Evolutionary conservation across 2,329 filamentous ascomycete genomes (phyloP).

Genomic region (Colletotrichum sp.): DNA sequence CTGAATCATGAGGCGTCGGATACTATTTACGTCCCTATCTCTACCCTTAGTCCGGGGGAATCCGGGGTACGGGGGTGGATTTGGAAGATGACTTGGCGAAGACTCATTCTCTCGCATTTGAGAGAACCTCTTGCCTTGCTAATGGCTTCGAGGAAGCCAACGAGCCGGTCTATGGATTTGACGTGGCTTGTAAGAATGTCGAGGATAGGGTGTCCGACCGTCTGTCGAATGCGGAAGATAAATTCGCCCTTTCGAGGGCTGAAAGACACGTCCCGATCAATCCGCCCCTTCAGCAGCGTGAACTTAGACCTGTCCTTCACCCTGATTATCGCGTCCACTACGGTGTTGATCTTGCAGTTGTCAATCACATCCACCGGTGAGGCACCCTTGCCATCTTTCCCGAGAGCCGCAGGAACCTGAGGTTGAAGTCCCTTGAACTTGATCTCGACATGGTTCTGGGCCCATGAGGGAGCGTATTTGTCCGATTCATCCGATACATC

Average conservation of each 20-base stretch:
- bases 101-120: slow-evolving; percentile 61
- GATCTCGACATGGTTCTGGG: slow-evolving; percentile 62
- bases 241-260: slow-evolving; percentile 65
- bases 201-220: slow-evolving; percentile 64
- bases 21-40: slow-evolving; percentile 12
- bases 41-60: background rate
- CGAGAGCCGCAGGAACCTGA: slow-evolving; percentile 11
- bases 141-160: slow-evolving; percentile 72
- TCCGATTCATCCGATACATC: slow-evolving; percentile 26
- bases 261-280: slow-evolving; percentile 69
- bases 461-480: slow-evolving; percentile 49
- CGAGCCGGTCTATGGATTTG: slow-evolving; percentile 71
- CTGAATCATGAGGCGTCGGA: slow-evolving; percentile 15
- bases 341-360: slow-evolving; percentile 1
- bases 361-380: background rate
- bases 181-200: slow-evolving; percentile 64
- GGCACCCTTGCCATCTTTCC: background rate
- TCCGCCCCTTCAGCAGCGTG: slow-evolving; percentile 55
- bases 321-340: slow-evolving; percentile 55
- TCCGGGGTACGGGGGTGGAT: background rate
- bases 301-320: slow-evolving; percentile 61
- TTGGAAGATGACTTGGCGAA: slow-evolving; percentile 67
- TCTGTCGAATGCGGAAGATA: slow-evolving; percentile 62
- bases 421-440: slow-evolving; percentile 55
- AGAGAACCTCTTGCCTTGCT: slow-evolving; percentile 60